These are phyloP conservation scores for Vanderwaltozyma tropicalis DNA, from an alignment of 805 yeast species.

Conservation along the genomic window DNA sequence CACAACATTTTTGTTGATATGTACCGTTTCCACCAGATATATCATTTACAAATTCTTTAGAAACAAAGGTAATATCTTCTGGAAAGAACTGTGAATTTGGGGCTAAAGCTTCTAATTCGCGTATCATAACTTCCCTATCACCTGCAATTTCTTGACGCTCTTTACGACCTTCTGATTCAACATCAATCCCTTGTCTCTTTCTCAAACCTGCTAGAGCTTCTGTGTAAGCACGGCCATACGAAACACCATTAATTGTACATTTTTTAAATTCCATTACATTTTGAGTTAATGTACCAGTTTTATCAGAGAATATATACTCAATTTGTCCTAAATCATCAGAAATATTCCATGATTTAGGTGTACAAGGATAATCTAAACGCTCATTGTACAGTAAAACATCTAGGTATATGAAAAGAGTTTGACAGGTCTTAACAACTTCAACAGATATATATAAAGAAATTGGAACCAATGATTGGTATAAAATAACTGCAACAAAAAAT, in stretches of 20 bases:
- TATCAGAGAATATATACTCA: slow-evolving; percentile 75
- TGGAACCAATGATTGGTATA: slow-evolving; percentile 74
- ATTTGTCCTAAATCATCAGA: slow-evolving; percentile 82
- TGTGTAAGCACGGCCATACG: slow-evolving; percentile 73
- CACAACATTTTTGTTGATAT: slow-evolving; percentile 45
- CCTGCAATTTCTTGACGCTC: slow-evolving; percentile 45
- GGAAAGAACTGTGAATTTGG: slow-evolving; percentile 36
- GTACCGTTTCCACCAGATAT: slow-evolving; percentile 36
- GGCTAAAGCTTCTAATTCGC: slow-evolving; percentile 40
- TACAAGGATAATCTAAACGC: slow-evolving; percentile 65
- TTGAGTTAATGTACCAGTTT: slow-evolving; percentile 77
- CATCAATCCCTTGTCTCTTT: slow-evolving; percentile 69
- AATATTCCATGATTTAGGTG: slow-evolving; percentile 77
- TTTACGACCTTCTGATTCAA: slow-evolving; percentile 44
- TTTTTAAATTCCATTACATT: slow-evolving; percentile 81
- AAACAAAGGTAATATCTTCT: slow-evolving; percentile 59
- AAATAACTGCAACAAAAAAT: slow-evolving; percentile 65
- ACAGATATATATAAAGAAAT: slow-evolving; percentile 73
- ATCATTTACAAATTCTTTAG: slow-evolving; percentile 53
- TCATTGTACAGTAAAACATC: slow-evolving; percentile 65
- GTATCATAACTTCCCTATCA: slow-evolving; percentile 53
- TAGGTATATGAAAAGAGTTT: slow-evolving; percentile 69
- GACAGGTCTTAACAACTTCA: slow-evolving; percentile 74
- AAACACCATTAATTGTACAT: slow-evolving; percentile 61
- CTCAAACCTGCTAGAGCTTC: slow-evolving; percentile 74